phyloP scores from a whole-genome alignment of 1,139 yeast species.

The Lodderomyces oxycetoniae region DNA sequence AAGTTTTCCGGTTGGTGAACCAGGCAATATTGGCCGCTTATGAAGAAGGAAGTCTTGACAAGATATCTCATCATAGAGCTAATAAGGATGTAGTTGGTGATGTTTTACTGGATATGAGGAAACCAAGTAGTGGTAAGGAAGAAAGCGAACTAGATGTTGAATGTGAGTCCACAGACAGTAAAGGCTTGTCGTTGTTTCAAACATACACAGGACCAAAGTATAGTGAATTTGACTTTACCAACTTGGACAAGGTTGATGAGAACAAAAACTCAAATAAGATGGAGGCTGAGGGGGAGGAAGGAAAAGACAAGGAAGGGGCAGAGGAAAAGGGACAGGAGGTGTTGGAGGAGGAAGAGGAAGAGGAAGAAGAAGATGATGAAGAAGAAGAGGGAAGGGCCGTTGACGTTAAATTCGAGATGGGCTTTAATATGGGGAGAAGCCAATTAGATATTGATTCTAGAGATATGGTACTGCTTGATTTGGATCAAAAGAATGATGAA shows the following conservation, averaged over 20 bases:
- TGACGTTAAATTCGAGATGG: not conserved
- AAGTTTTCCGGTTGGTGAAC: conserved; percentile 58
- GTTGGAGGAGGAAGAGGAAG: conserved; percentile 5
- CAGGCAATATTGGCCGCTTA: conserved; percentile 37
- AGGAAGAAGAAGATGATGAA: conserved; percentile 1
- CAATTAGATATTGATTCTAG: not conserved
- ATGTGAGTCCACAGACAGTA: not conserved
- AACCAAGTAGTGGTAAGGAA: conserved; percentile 1
- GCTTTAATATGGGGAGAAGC: not conserved
- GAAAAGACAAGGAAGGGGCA: not conserved
- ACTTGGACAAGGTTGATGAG: not conserved
- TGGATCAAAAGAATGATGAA: conserved; percentile 21
- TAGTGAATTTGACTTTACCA: conserved; percentile 1
- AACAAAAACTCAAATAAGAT: not conserved
- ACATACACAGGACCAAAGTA: conserved; percentile 3
- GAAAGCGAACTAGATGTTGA: too few species aligned
- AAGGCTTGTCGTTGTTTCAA: not conserved
- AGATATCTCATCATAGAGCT: conserved; percentile 12
- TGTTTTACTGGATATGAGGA: conserved; percentile 5
- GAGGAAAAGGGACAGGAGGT: conserved; percentile 4
- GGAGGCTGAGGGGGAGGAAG: not conserved
- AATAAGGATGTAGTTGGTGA: conserved; percentile 15
- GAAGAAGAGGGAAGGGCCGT: conserved; percentile 3
- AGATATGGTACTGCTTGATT: conserved; percentile 1
- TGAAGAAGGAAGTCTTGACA: conserved; percentile 12